These are phyloP conservation scores for Rhododendron molle DNA, from an alignment of 148 eudicot genomes.

Conservation along the genomic window DNA sequence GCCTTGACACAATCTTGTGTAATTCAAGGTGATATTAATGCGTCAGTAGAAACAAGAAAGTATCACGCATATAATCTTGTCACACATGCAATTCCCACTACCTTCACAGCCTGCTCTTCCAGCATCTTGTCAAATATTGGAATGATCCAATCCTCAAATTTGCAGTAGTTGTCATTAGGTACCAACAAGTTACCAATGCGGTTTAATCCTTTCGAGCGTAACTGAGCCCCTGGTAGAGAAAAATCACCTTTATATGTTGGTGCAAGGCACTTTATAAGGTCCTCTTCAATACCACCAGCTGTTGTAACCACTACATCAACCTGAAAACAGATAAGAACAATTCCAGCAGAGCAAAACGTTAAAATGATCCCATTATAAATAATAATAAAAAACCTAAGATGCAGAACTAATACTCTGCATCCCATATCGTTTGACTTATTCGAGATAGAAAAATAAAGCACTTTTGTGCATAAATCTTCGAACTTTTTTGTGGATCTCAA, in stretches of 20 bases:
- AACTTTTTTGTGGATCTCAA: not conserved
- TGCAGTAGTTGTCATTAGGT: conserved; percentile 93
- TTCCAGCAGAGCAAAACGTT: not conserved
- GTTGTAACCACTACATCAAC: conserved; percentile 90
- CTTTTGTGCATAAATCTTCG: not conserved
- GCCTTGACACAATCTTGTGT: not conserved
- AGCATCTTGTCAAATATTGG: conserved; percentile 87
- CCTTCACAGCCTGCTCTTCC: conserved; percentile 71
- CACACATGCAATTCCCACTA: conserved; percentile 16
- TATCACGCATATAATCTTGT: not conserved
- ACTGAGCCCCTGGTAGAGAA: conserved; percentile 67
- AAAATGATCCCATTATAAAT: not conserved
- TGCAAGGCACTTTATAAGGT: conserved; percentile 88
- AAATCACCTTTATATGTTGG: conserved; percentile 85
- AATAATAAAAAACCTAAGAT: not conserved
- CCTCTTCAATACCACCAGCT: conserved; percentile 90
- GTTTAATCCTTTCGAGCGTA: conserved; percentile 76
- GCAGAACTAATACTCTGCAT: not conserved
- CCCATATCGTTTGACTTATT: not conserved
- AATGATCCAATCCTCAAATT: conserved; percentile 96
- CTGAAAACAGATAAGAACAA: conserved; percentile 27
- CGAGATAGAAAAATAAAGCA: not conserved
- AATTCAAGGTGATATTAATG: not conserved
- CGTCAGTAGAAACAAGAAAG: not conserved
- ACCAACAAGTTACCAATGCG: conserved; percentile 93